Evolutionary conservation across 345 rosid genomes (phyloP).

Genomic region (Lepidium didymum): DNA sequence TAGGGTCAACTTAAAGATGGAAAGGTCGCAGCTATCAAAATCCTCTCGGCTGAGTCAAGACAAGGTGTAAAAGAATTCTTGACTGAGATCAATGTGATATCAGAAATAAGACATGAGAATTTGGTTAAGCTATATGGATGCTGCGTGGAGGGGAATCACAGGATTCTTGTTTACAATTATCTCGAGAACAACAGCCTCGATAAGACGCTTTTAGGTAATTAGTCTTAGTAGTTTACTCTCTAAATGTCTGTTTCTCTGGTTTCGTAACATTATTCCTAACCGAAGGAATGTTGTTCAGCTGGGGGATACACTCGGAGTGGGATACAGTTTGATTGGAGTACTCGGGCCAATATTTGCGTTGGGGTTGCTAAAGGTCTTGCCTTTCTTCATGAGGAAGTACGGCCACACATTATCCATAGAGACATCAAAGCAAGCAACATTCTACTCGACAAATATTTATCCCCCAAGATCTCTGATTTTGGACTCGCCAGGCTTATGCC

Average conservation of each 20-base stretch:
- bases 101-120: conserved; percentile 75
- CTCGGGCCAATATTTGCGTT: conserved; percentile 58
- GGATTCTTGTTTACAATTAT: conserved; percentile 85
- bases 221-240: background rate
- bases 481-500: conserved; percentile 97
- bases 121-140: conserved; percentile 89
- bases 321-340: conserved; percentile 72
- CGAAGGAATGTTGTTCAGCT: conserved; percentile 32
- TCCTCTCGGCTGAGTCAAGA: conserved; percentile 85
- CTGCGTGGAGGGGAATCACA: conserved; percentile 68
- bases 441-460: conserved; percentile 67
- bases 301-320: conserved; percentile 37
- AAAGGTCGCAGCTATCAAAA: conserved; percentile 76
- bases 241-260: background rate
- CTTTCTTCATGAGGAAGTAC: conserved; percentile 82
- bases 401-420: conserved; percentile 74
- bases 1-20: conserved; percentile 88
- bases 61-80: conserved; percentile 83
- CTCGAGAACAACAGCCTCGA: conserved; percentile 90
- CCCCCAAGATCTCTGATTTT: conserved; percentile 90
- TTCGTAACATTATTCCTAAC: background rate
- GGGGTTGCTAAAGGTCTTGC: conserved; percentile 85
- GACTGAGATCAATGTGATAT: conserved; percentile 77
- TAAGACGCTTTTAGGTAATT: conserved; percentile 76
- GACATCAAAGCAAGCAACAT: conserved; percentile 98